Evolutionary conservation across 257 asterid species (phyloP), one percentile per base, ranked within the genome.

Genomic region (Verbena officinalis): DNA sequence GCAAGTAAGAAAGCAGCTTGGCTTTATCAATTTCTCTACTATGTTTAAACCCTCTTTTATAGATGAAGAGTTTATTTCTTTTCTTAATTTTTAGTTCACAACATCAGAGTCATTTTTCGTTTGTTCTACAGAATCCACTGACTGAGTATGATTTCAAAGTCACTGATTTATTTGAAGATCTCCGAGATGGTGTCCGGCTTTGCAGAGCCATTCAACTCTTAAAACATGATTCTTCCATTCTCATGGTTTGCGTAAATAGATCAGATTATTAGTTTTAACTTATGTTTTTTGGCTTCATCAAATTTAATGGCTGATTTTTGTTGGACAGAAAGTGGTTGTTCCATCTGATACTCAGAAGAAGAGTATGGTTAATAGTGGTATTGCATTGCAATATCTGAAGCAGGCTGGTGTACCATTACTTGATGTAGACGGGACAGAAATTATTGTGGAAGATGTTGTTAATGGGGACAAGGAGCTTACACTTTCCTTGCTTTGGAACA

Each of bases 301-400:
- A 62, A 62, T 45, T 20, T 33, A 11, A 51, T 54, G 34, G 38
- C 34, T 75, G 55, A 34, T 70, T 69, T 62, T 36, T 44, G 53
- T 54, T 77, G 65, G 44, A 30, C 83, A 92, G 98, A 92, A 89
- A 87, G 73, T 84, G 83, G 77, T 87, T 16, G 88, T 92, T 71
- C 98, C 97, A 65, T 77, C 97, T 55, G 95, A 92, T 69, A 76
- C 93, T 36, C 87, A 69, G 58, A 92, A 92, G 78, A 92, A 92
- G 80, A 79, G 76, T 63, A 73, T 82, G 54, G 78, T 54, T 27
- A 92, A 92, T 80, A 89, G 96, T 85, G 90, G 87, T 31, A 75
- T 77, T 72, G 97, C 95, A 66, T 77, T 92, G 73, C 88, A 85
- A 72, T 87, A 77, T 79, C 72, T 92, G 55, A 84, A 74, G 75